Percentiles rank a stretch among this genome's conserved stretches.
Evolutionary conservation across 192 early-diverging fungal genomes (phyloP).

Genomic region (Podila clonocystis): DNA sequence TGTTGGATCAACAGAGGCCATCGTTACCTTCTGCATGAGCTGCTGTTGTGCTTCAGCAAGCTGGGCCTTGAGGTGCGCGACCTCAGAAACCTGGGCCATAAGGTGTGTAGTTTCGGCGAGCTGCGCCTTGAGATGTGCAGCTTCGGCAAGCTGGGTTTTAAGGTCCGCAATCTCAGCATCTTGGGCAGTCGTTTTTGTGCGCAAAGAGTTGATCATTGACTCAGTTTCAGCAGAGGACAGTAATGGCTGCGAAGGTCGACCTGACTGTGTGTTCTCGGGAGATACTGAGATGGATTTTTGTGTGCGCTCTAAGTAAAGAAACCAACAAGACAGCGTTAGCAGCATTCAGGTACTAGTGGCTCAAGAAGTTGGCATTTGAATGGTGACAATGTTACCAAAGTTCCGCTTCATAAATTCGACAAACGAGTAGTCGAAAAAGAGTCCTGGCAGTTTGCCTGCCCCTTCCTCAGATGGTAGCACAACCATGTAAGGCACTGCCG

Average conservation of each 20-base stretch:
- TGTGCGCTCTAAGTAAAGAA: slow-evolving; percentile 22
- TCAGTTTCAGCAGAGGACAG: slow-evolving; percentile 30
- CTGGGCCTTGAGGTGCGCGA: slow-evolving; percentile 20
- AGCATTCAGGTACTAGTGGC: slow-evolving; percentile 45
- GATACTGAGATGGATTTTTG: slow-evolving; percentile 39
- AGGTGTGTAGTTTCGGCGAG: too few species aligned
- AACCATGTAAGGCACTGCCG: slow-evolving; percentile 70
- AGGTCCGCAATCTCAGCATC: slow-evolving; percentile 24
- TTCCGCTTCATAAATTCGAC: slow-evolving; percentile 85
- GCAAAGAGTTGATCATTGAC: slow-evolving; percentile 39
- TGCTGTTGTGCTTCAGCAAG: slow-evolving; percentile 8
- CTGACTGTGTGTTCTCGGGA: slow-evolving; percentile 8
- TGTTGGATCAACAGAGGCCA: neutral
- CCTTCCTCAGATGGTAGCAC: slow-evolving; percentile 71
- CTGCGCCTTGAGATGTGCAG: neutral
- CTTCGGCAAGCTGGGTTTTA: slow-evolving; percentile 3
- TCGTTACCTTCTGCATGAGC: slow-evolving; percentile 17
- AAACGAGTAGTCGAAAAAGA: slow-evolving; percentile 87
- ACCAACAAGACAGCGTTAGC: slow-evolving; percentile 39
- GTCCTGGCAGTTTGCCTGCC: slow-evolving; percentile 66
- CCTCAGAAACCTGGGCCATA: slow-evolving; percentile 11
- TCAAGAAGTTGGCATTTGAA: slow-evolving; percentile 40
- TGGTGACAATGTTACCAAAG: slow-evolving; percentile 67
- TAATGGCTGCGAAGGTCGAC: neutral
- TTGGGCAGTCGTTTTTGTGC: slow-evolving; percentile 29